Base-by-base conservation (phyloP, 2,329 filamentous ascomycete species). In the Diplodia seriata region DNA sequence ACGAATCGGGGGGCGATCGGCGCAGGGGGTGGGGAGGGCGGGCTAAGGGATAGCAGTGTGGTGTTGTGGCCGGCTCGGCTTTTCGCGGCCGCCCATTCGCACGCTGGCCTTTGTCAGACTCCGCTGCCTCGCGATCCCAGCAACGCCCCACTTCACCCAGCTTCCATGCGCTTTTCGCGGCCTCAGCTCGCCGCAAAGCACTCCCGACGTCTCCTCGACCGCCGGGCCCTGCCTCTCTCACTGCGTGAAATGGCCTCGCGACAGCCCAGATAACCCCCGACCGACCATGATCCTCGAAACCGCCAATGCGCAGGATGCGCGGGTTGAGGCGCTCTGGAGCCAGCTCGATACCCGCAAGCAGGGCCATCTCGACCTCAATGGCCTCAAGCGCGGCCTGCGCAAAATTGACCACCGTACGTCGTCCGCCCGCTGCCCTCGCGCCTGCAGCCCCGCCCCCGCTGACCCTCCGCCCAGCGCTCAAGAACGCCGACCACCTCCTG, bases 401-500 rank as follows among this genome's bases (percentile, higher is more conserved):
- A 91, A 89, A 80, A 93, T 98, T 75, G 94, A 98, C 79, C 95
- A 99, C 79, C 95, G 93, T 97, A 81, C 81, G 89, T 78, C 51
- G 50, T 36, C 8, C 26, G 54, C 49, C 51, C 69, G 49, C 61
- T 68, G 59, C 66, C 51, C 69, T 71, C 74, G 73, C 76, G 70
- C 74, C 70, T 68, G 71, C 43, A 20, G 29, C 33, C 33, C 33
- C 33, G 33, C 33, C 8, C 33, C 33, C 33, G 71, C 69, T 72
- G 54, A 72, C 56, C 50, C 47, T 29, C 61, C 33, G 56, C 71
- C 71, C 74, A 90, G 88, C 90, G 71, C 81, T 99, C 76, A 97
- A 97, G 83, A 95, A 97, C 85, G 95, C 95, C 76, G 91, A 97
- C 79, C 84, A 87, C 47, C 88, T 98, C 84, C 85, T 99, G 70